Evolutionary conservation across 305 asterid genomes (phyloP), one percentile per base, ranked within the genome.

Genomic region (Fraxinus sp.): DNA sequence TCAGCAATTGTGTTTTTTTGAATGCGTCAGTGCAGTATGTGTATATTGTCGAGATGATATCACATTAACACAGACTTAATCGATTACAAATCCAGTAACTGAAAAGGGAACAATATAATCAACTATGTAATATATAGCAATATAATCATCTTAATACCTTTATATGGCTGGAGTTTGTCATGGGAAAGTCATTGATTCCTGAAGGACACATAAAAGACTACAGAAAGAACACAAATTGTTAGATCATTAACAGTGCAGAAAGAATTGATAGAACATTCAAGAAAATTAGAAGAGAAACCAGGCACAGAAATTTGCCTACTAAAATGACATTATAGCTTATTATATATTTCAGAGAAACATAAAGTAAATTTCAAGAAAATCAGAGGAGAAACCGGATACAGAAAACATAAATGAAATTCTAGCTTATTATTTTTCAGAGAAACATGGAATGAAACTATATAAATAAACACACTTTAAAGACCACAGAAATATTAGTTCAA

Each of bases 181-280:
- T 94, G 57, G 98, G 99, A 78, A 96, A 96, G 91, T 96, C 98
- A 39, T 93, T 90, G 89, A 93, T 96, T 76, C 99, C 99, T 0
- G 99, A 96, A 66, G 98, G 98, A 80, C 95, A 90, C 99, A 96
- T 96, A 90, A 96, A 94, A 82, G 99, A 96, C 99, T 96, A 82
- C 88, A 82, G 13, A 78, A 82, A 76, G 79, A 13, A 35, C 4
- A 73, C 36, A 28, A 76, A 33, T 32, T 14, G 74, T 79, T 55
- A 86, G 79, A 82, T 78, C 28, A 41, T 33, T 76, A 41, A 59
- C 24, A 55, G 52, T 66, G 5, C 76, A 76, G 16, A 26, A 35
- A 64, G 6, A 55, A 41, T 62, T 36, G 28, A 64, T 74, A 41
- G 41, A 74, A 59, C 80, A 33, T 41, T 76, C 79, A 46, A 76